Conservation (phyloP, 352 stramenopile species). For the Phytophthora megakarya region DNA sequence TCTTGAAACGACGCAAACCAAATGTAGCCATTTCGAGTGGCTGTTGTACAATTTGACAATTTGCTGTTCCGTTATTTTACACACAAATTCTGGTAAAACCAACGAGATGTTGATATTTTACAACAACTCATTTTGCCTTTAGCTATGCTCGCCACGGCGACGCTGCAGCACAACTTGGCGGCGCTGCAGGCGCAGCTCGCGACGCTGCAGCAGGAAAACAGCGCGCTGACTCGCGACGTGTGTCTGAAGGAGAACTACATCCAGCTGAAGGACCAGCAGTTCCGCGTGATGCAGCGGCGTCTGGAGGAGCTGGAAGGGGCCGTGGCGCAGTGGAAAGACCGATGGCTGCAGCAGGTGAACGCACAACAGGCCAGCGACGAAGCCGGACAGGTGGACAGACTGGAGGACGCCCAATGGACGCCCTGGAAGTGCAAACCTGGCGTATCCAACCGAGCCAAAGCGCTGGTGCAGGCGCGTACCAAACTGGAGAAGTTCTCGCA, state of each 20-base stretch:
- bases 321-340: constrained; percentile 71
- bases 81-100: no score
- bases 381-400: constrained; percentile 5
- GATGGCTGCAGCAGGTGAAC: constrained; percentile 60
- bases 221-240: constrained; percentile 59
- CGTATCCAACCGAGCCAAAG: constrained; percentile 23
- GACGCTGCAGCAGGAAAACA: constrained; percentile 66
- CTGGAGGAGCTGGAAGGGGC: constrained; percentile 63
- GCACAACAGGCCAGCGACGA: constrained; percentile 19
- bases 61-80: no score
- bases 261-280: constrained; percentile 76
- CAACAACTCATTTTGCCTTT: no score
- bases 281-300: constrained; percentile 72
- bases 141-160: no score
- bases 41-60: no score
- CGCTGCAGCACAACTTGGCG: no score
- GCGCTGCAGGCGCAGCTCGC: constrained; percentile 64
- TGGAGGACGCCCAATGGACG: constrained; percentile 36
- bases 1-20: constrained; percentile 14
- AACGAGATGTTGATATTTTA: no score
- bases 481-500: constrained; percentile 61
- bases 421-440: constrained; percentile 43
- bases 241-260: constrained; percentile 80
- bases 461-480: constrained; percentile 37
- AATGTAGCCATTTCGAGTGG: no score